phyloP scores from a whole-genome alignment of 2,329 filamentous ascomycete genomes.

The Aspergillus novofumigatus region DNA sequence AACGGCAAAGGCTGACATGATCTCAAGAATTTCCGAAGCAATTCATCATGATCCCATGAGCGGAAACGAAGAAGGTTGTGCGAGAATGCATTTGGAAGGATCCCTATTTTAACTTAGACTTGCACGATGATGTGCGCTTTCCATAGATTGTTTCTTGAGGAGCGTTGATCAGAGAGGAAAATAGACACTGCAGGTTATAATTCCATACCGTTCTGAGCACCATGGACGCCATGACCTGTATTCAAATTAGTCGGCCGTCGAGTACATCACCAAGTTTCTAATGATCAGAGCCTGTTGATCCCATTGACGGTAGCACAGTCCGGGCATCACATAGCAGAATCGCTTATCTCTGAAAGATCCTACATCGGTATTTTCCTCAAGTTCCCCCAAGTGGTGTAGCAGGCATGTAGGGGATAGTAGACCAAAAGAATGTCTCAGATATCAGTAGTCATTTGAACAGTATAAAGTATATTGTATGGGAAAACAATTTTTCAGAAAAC shows the following conservation, averaged over 20 bases:
- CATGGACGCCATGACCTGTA: not conserved
- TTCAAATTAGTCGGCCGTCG: not conserved
- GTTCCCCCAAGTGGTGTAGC: not conserved
- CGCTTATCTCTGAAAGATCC: not conserved
- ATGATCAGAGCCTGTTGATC: not conserved
- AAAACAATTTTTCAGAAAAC: constrained; percentile 25
- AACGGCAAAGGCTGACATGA: not conserved
- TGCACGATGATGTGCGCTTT: not conserved
- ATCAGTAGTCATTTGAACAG: constrained; percentile 19
- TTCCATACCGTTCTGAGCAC: not conserved
- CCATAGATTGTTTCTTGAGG: not conserved
- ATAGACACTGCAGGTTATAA: not conserved
- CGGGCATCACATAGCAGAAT: not conserved
- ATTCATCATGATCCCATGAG: not conserved
- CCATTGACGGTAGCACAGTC: not conserved
- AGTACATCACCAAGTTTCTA: not conserved
- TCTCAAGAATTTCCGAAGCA: not conserved
- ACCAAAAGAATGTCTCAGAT: constrained; percentile 13
- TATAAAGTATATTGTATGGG: constrained; percentile 22
- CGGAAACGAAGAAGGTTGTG: not conserved
- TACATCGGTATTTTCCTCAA: not conserved
- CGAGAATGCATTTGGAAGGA: not conserved
- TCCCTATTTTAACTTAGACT: not conserved
- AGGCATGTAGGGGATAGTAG: constrained; percentile 15
- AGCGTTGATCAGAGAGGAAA: not conserved